A percentile compares a stretch with the other conserved stretches of the same genome.
These are phyloP conservation scores for Gypsophila paniculata DNA, from an alignment of 179 eudicot genomes.

Conservation along the genomic window DNA sequence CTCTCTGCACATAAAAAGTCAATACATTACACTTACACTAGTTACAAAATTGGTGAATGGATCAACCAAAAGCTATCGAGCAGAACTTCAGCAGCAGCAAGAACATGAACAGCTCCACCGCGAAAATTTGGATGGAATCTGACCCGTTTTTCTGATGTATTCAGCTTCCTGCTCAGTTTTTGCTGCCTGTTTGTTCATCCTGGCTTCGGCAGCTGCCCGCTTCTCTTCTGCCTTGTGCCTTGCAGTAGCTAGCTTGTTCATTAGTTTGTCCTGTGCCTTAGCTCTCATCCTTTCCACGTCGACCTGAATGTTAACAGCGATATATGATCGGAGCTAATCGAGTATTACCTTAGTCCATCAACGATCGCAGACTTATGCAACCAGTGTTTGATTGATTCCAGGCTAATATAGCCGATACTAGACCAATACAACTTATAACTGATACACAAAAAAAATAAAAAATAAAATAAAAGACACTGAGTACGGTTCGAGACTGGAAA, in stretches of 20 bases:
- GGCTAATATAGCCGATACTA: background rate
- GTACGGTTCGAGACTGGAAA: too few species aligned
- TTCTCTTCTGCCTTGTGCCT: constrained; percentile 60
- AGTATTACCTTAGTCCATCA: too few species aligned
- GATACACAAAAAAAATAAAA: too few species aligned
- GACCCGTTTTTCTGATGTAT: constrained; percentile 52
- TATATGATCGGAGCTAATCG: too few species aligned
- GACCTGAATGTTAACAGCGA: constrained; percentile 30
- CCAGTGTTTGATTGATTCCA: too few species aligned
- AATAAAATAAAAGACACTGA: too few species aligned
- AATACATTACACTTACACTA: constrained; percentile 22
- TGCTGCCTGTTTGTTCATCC: constrained; percentile 46
- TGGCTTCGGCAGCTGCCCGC: constrained; percentile 58
- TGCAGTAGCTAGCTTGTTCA: constrained; percentile 54
- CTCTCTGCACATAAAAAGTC: background rate
- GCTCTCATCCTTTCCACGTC: constrained; percentile 62
- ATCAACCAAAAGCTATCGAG: background rate
- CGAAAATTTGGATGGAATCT: constrained; percentile 42
- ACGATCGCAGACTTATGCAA: too few species aligned
- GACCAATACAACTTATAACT: background rate
- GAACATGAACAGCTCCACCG: constrained; percentile 39
- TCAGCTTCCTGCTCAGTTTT: constrained; percentile 55
- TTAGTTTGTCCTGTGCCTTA: constrained; percentile 52
- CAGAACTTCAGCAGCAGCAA: constrained; percentile 37
- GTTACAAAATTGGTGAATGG: constrained; percentile 21